phyloP scores from a whole-genome alignment of 2,329 filamentous ascomycete genomes.

The Biscogniauxia marginata region DNA sequence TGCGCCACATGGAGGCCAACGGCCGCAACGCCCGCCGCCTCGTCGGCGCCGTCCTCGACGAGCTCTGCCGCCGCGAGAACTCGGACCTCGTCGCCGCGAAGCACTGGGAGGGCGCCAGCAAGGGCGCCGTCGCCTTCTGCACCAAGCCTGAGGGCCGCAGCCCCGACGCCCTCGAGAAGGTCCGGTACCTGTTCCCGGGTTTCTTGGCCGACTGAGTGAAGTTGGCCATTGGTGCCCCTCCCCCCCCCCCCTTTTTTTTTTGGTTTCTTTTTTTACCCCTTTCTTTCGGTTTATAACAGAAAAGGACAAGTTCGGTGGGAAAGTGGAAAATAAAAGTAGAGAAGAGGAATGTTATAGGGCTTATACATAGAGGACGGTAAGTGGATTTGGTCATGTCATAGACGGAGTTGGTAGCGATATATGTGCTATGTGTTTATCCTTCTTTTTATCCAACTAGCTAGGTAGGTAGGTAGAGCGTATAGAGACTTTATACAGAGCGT shows the following conservation, averaged over 20 bases:
- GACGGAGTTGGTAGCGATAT: constrained; percentile 4
- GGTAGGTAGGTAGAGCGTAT: no score
- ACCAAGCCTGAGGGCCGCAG: constrained; percentile 75
- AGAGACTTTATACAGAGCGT: no score
- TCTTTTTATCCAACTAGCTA: not conserved
- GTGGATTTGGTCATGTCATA: constrained; percentile 4
- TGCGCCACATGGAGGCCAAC: constrained; percentile 95
- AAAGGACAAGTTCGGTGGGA: no score
- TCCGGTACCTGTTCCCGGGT: constrained; percentile 85
- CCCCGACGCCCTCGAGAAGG: constrained; percentile 72
- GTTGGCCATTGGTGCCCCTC: no score
- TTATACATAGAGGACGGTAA: constrained; percentile 1
- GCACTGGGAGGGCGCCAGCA: constrained; percentile 74
- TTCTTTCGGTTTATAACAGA: not conserved
- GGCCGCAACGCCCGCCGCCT: constrained; percentile 81
- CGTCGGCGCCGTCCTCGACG: constrained; percentile 83
- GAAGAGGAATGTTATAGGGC: not conserved
- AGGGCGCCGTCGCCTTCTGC: constrained; percentile 77
- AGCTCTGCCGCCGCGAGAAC: constrained; percentile 74
- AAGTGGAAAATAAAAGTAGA: not conserved
- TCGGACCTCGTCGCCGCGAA: constrained; percentile 73
- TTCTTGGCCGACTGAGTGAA: constrained; percentile 55
- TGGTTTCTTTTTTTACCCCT: not conserved
- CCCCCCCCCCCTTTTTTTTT: no score
- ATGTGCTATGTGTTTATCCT: not conserved